Evolutionary conservation across 1,284 basidiomycete species (phyloP).

Genomic region (Malassezia nana): DNA sequence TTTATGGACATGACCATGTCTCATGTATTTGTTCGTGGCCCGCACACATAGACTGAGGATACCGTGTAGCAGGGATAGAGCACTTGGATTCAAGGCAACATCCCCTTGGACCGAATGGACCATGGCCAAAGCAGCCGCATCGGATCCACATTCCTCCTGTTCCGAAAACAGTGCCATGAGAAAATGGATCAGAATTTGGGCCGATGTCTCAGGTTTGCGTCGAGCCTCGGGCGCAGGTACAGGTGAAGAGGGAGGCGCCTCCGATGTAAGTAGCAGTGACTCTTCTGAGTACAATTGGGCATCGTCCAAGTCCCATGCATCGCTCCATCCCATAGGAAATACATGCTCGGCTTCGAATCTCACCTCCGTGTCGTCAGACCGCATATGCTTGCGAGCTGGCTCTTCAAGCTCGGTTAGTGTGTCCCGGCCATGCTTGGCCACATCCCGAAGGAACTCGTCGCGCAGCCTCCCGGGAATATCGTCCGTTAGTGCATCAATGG

Average conservation of each 20-base stretch:
- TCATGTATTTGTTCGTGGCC: conserved; percentile 1
- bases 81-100: background rate
- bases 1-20: background rate
- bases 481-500: background rate
- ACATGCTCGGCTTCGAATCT: background rate
- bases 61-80: conserved; percentile 1
- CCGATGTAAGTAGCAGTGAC: conserved; percentile 5
- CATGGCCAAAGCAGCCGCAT: background rate
- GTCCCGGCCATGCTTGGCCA: background rate
- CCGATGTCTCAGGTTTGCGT: background rate
- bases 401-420: background rate
- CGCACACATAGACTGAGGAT: conserved; percentile 9
- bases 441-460: background rate
- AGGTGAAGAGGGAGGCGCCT: conserved; percentile 4
- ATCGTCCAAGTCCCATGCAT: conserved; percentile 17
- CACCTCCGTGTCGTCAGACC: background rate
- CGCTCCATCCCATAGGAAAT: background rate
- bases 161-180: background rate
- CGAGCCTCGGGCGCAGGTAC: background rate
- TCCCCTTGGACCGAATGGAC: background rate
- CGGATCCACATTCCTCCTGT: background rate
- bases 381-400: background rate
- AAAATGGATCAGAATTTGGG: background rate
- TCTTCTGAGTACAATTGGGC: conserved; percentile 16
- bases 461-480: conserved; percentile 11